A percentile compares a stretch with the other conserved stretches of the same genome.
Conservation (phyloP, 1,284 basidiomycete species). For the Pyrrhoderma noxium region DNA sequence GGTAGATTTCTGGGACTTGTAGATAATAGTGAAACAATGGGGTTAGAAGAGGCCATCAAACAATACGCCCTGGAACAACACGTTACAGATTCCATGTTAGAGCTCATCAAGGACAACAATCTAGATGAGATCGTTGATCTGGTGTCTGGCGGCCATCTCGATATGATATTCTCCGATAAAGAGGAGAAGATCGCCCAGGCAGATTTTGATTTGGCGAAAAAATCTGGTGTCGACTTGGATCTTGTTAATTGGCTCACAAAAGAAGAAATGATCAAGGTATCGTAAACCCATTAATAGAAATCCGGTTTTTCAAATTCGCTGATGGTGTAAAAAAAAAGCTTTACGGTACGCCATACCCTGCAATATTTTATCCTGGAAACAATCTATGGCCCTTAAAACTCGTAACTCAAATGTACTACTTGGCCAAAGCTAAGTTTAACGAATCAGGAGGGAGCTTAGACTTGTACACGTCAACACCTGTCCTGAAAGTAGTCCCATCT, state of each 20-base stretch:
- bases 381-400: conserved; percentile 77
- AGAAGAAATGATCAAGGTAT: conserved; percentile 43
- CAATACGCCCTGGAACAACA: conserved; percentile 52
- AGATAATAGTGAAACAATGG: conserved; percentile 33
- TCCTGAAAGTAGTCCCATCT: conserved; percentile 21
- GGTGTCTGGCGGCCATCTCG: conserved; percentile 49
- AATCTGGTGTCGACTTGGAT: conserved; percentile 44
- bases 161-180: conserved; percentile 42
- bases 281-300: neutral
- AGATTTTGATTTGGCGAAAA: conserved; percentile 48
- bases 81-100: conserved; percentile 41
- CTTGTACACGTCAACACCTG: conserved; percentile 67
- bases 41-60: conserved; percentile 46
- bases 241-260: conserved; percentile 40
- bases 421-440: conserved; percentile 27
- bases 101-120: conserved; percentile 39
- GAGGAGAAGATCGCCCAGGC: conserved; percentile 32
- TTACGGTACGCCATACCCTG: conserved; percentile 51
- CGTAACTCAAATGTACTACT: conserved; percentile 54
- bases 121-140: conserved; percentile 52
- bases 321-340: conserved; percentile 36
- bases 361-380: conserved; percentile 41
- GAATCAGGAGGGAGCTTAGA: conserved; percentile 33
- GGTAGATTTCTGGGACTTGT: conserved; percentile 41
- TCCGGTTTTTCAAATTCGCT: neutral